phyloP scores from a whole-genome alignment of 305 asterid species.

The Solanum hybrid region DNA sequence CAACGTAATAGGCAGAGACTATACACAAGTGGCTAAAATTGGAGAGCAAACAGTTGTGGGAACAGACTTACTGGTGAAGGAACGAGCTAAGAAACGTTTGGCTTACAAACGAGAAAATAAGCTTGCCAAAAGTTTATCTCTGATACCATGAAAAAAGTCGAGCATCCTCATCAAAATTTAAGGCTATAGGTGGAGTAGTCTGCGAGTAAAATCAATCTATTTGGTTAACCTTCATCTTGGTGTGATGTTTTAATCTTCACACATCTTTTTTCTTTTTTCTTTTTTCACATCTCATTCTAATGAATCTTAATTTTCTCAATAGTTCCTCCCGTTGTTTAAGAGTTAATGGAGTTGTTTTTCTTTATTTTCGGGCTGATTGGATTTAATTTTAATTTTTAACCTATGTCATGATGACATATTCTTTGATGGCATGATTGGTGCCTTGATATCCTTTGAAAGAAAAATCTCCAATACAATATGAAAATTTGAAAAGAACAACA shows the following conservation, averaged over 20 bases:
- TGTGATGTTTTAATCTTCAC: background rate
- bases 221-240: background rate
- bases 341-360: background rate
- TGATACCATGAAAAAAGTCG: too few species aligned
- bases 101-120: background rate
- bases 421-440: background rate
- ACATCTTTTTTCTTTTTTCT: background rate
- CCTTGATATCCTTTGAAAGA: background rate
- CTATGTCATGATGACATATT: background rate
- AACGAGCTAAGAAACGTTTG: background rate
- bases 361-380: background rate
- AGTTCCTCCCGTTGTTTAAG: background rate
- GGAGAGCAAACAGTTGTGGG: background rate
- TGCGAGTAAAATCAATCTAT: background rate
- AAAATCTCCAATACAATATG: background rate
- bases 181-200: background rate
- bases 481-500: background rate
- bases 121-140: background rate
- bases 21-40: background rate
- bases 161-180: background rate
- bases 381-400: too few species aligned
- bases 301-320: background rate
- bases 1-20: background rate
- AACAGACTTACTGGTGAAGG: background rate
- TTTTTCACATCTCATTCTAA: background rate